Evolutionary conservation across 2,329 filamentous ascomycete species (phyloP).

Genomic region (Microdochium trichocladiopsis): DNA sequence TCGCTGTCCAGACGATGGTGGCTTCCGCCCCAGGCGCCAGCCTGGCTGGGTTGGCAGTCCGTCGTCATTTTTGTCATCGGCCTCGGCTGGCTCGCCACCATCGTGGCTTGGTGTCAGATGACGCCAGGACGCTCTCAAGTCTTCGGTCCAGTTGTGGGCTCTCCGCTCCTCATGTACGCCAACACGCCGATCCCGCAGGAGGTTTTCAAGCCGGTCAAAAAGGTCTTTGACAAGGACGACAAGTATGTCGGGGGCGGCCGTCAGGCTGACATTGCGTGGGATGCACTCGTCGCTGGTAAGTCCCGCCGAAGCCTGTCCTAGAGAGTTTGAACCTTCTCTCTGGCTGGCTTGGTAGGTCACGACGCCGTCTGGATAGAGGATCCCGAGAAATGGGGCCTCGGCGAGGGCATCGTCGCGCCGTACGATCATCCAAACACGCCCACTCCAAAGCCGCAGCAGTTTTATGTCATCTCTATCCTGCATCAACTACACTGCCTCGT

Average conservation of each 20-base stretch:
- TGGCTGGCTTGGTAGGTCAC: background rate
- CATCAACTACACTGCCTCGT: slow-evolving; percentile 1
- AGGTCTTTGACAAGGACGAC: background rate
- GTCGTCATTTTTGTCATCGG: background rate
- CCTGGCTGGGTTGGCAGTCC: no score
- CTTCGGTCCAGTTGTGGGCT: no score
- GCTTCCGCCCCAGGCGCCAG: background rate
- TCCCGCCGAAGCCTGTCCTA: background rate
- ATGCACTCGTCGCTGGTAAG: background rate
- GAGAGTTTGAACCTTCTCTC: no score
- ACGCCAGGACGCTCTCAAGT: no score
- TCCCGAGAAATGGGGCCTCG: background rate
- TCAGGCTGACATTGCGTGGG: background rate
- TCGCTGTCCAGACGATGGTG: no score
- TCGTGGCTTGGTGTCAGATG: background rate
- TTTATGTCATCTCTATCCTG: slow-evolving; percentile 1
- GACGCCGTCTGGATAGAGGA: slow-evolving; percentile 1
- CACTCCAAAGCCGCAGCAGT: background rate
- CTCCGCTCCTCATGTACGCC: background rate
- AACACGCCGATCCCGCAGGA: background rate
- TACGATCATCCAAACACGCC: slow-evolving; percentile 1
- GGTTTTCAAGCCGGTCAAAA: background rate
- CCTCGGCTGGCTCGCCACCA: background rate
- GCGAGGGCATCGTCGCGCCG: background rate
- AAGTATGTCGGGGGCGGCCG: background rate